Base-by-base conservation (phyloP, 495 filamentous ascomycete species). In the Glonium stellatum region DNA sequence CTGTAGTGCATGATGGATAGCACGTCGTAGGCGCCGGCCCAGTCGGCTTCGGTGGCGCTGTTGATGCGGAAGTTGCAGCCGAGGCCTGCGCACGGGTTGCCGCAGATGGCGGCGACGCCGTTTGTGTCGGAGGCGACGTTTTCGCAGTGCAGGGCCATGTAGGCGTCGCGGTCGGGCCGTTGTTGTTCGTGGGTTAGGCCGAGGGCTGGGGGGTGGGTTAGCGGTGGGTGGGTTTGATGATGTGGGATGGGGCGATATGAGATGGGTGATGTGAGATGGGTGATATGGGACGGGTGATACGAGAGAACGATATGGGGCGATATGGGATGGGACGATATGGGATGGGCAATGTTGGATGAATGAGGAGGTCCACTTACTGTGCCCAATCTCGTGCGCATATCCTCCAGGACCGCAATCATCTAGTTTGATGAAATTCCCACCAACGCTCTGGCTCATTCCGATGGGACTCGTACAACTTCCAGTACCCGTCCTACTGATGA, bases 351-450 rank as follows among this genome's bases (percentile, higher is more conserved):
- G 4, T 22, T 41, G 15, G 21, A 11, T 12, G 1, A 22, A n/a
- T 48, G 44, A 44, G 31, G 27, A 6, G 27, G 2, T 31, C 27
- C 6, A 48, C 50, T 55, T 55, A 61, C 58, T 62, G 44, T 62
- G 60, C 19, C 60, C 60, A 6, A 62, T 47, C 46, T 62, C 60
- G 42, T 62, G 60, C 19, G 60, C 54, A 34, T 62, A 62, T 12
- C 9, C 22, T 22, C 54, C 60, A 44, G 60, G 21, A 23, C 54
- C 60, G 34, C 54, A 52, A 36, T 62, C 44, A 34, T 53, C 60
- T 4, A 62, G 31, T 44, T 39, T 57, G 23, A 62, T 62, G 8
- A 41, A 25, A 46, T 57, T 57, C 12, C n/a, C 21, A 9, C n/a
- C 54, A n/a, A 35, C 54, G 18, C 60, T 44, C 36, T 47, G 19